Base-by-base conservation (phyloP, 352 stramenopile genomes). In the Phytophthora constricta region DNA sequence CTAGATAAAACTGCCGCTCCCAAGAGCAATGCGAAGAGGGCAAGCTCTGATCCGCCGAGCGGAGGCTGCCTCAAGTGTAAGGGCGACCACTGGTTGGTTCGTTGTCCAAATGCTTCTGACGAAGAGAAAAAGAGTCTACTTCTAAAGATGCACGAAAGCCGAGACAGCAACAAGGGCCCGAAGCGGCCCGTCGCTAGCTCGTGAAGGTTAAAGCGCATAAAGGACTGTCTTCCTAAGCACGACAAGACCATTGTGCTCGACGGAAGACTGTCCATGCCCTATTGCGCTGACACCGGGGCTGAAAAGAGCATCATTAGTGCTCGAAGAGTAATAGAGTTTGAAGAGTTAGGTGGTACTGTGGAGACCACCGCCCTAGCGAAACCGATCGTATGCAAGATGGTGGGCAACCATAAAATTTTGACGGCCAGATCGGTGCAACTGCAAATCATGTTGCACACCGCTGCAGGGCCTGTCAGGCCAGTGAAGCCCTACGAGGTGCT, bases 131-230 rank as follows among this genome's bases (percentile, higher is more conserved):
- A 69, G 37, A 51, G 53, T 17, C 45, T 59, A 2, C 43, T 63
- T 0, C 20, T 17, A 1, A 52, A 69, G 13, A 43, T 55, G 27
- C 52, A 63, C 20, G 53, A 58, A 9, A 23, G 47, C 16, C 53
- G 53, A n/a, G 47, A 69, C 22, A 26, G 17, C 26, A 55, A 58
- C 16, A 58, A 58, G 17, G 33, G 4, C 34, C 10, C 31, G 26
- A 55, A 51, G 16, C 43, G 25, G 34, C 11, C 41, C 5, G 42
- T 8, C n/a, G 4, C 11, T 17, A 27, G 54, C n/a, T 39, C 59
- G 13, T 67, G 49, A 67, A 67, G 42, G 59, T 56, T 59, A 14
- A 59, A 49, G 53, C 61, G 53, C 61, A 64, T 63, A 39, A 54
- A 63, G 10, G 45, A 59, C 26, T 69, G 62, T 41, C 53, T 59